phyloP scores from a whole-genome alignment of 2,329 filamentous ascomycete genomes.

The Pyrenochaeta sp. region DNA sequence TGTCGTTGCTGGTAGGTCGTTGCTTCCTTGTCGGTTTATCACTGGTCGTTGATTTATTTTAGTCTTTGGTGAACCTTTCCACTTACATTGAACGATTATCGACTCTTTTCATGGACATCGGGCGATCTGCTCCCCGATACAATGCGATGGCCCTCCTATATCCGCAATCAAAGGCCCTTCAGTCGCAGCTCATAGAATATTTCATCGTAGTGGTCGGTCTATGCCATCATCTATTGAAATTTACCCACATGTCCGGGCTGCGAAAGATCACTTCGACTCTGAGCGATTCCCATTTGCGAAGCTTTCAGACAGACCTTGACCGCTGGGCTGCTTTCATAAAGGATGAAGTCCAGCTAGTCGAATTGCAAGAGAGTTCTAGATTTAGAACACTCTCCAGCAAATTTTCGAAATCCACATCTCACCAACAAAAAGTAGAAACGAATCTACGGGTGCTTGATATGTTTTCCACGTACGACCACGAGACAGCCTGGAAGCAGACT shows the following conservation, averaged over 20 bases:
- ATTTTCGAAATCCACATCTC: slow-evolving; percentile 16
- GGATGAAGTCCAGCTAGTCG: slow-evolving; percentile 32
- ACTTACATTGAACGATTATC: slow-evolving; percentile 53
- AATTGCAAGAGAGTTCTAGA: slow-evolving; percentile 36
- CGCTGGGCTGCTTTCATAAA: slow-evolving; percentile 48
- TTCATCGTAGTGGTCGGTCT: slow-evolving; percentile 51
- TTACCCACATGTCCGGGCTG: slow-evolving; percentile 43
- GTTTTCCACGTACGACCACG: slow-evolving; percentile 53
- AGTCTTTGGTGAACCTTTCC: slow-evolving; percentile 42
- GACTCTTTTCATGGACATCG: slow-evolving; percentile 51
- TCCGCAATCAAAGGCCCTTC: slow-evolving; percentile 48
- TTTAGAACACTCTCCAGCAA: slow-evolving; percentile 28
- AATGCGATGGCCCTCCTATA: slow-evolving; percentile 52
- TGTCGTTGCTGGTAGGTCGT: slow-evolving; percentile 50
- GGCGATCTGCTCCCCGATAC: slow-evolving; percentile 52
- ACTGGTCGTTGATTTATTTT: neutral
- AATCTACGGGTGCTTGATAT: slow-evolving; percentile 45
- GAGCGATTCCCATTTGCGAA: slow-evolving; percentile 43
- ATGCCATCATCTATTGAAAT: slow-evolving; percentile 47
- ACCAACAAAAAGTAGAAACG: slow-evolving; percentile 20
- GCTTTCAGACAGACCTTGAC: slow-evolving; percentile 44
- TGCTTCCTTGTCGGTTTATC: no score
- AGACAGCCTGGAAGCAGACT: slow-evolving; percentile 52
- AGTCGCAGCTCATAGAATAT: slow-evolving; percentile 51
- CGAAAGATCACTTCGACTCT: slow-evolving; percentile 40